Base-by-base conservation (phyloP, 2,329 filamentous ascomycete genomes). In the Neonectria ditissima region DNA sequence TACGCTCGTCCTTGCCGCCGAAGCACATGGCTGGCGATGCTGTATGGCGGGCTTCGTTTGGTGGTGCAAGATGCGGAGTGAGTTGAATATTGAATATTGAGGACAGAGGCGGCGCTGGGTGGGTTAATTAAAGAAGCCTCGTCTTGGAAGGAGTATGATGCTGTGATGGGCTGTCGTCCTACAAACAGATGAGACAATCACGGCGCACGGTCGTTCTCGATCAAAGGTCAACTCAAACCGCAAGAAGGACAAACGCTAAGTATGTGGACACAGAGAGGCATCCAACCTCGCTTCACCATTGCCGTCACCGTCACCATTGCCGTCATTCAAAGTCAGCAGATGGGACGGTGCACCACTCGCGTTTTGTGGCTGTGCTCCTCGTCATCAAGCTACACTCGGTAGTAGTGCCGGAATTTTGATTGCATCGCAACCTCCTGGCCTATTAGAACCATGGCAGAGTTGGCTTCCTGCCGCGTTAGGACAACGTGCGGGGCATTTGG, bases 1-100 rank as follows among this genome's bases (percentile, higher is more conserved):
- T 73, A 53, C 73, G 69, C 52, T 80, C 78, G 60, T 82, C 78
- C 53, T 81, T 83, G 67, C 76, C 76, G 47, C 83, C 81, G 68
- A 86, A 86, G 74, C 84, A 86, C 84, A 86, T 86, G 50, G 39
- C 63, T 43, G 20, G 24, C 24, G 41, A 26, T 45, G 30, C 14
- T 34, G 43, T 37, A 28, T 52, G 55, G 32, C 57, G 26, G 41
- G 52, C 55, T 54, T 34, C 51, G 32, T 47, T 44, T 20, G 48
- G 41, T 30, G 37, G 6, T 48, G 45, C 11, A n/a, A 28, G 45
- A 30, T 48, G 24, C 24, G 28, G 24, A 14, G 18, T 2, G 10
- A 20, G 32, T 11, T 13, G 16, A 9, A 1, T 20, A 30, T 11
- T 13, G 16, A 9, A 1, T 20, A 30, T 18, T 32, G 45, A 32